These are phyloP conservation scores for Psilocybe subaeruginosa DNA, from an alignment of 768 basidiomycete species.

Conservation along the genomic window DNA sequence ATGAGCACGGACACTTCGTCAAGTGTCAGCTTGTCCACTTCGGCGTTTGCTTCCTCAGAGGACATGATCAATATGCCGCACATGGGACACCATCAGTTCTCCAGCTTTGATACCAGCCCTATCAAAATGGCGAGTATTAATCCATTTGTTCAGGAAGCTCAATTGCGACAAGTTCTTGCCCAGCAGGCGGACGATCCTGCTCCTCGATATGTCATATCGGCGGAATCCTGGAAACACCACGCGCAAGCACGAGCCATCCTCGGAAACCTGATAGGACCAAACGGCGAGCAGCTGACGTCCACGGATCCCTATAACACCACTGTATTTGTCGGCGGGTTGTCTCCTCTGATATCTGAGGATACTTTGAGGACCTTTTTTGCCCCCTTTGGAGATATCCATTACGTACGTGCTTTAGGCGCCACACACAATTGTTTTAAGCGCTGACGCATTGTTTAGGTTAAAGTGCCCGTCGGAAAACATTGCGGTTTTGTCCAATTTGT, in stretches of 20 bases:
- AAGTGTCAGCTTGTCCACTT: constrained; percentile 52
- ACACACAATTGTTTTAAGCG: background rate
- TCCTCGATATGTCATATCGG: constrained; percentile 61
- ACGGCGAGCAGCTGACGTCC: constrained; percentile 84
- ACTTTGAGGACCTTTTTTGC: constrained; percentile 89
- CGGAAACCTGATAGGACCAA: constrained; percentile 83
- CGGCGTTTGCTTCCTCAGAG: constrained; percentile 52
- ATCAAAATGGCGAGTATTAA: constrained; percentile 34
- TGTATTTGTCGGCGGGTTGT: constrained; percentile 91
- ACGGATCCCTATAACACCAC: constrained; percentile 97
- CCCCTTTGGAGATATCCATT: constrained; percentile 93
- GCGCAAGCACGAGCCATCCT: constrained; percentile 83
- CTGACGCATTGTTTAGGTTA: constrained; percentile 60
- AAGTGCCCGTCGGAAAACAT: constrained; percentile 95
- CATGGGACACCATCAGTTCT: constrained; percentile 53
- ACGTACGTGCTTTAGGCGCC: constrained; percentile 52
- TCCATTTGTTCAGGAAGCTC: constrained; percentile 45
- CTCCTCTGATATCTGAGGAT: constrained; percentile 88
- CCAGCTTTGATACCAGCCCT: constrained; percentile 34
- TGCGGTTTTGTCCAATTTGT: constrained; percentile 98
- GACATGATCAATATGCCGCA: constrained; percentile 57
- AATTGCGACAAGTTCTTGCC: constrained; percentile 31
- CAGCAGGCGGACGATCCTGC: constrained; percentile 38
- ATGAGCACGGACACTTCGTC: constrained; percentile 56
- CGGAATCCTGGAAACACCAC: constrained; percentile 86